Evolutionary conservation across 2,329 filamentous ascomycete species (phyloP), one percentile per base, ranked within the genome.

Genomic region (Fusarium xylarioides): DNA sequence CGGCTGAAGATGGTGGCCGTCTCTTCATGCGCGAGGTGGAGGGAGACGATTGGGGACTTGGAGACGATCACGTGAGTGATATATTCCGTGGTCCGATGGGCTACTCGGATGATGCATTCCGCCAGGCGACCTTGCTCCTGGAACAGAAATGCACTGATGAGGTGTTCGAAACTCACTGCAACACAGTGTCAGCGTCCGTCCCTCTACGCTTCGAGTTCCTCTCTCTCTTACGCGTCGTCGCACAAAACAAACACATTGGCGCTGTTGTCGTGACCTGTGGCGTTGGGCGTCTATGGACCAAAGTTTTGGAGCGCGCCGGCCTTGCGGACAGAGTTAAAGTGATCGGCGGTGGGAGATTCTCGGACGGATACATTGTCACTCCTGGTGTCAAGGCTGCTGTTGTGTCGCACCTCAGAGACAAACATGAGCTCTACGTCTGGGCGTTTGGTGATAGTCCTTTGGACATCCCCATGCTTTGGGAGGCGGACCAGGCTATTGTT

Each of bases 371-470:
- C 32, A 83, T 91, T 18, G 81, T 92, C 32, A 89, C 86, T 1
- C 80, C 85, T 11, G 72, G 67, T 0, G 79, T 87, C 26, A 92
- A 92, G 76, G 84, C 80, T 4, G 74, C 73, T 1, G 46, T 91
- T 30, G 86, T 90, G 2, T 56, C 57, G 4, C 80, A 76, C 5
- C 76, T 91, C 26, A 80, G 79, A 58, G 32, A 81, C 0, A 23
- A 23, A 1, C 70, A 84, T 44, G 7, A 79, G 0, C 49, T 83
- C 83, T 89, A 49, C 84, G 86, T 91, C 23, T 86, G 82, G 77
- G 90, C 88, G 0, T 89, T 92, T 71, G 89, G 90, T n/a, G 89
- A 91, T 72, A 89, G 89, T 70, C 82, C 83, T 0, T 67, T 91
- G 11, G 90, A 92, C 71, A 43, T 92, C 23, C 78, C 81, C 0